Evolutionary conservation across 2,329 filamentous ascomycete species (phyloP), one percentile per base, ranked within the genome.

Genomic region (Colletotrichum sojae): DNA sequence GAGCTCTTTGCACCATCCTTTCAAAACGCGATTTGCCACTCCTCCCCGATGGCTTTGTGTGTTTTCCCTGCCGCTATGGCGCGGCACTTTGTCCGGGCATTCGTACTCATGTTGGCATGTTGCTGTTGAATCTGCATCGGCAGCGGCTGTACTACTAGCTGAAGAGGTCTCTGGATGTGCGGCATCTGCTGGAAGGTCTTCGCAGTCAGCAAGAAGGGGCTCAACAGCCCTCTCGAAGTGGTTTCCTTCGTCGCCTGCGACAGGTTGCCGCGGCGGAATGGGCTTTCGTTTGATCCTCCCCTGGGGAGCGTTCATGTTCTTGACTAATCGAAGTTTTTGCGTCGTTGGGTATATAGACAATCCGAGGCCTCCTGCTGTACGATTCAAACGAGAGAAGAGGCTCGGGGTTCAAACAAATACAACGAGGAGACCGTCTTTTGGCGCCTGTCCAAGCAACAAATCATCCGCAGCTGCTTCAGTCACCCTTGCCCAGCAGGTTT

Each of bases 1-100:
- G 5, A 51, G 5, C 45, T 59, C 56, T n/a, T 49, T 45, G 45
- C 56, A 51, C 56, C 56, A 59, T 1, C 45, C 56, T 20, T 18
- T 22, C 40, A 13, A 16, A 16, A 43, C 6, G 5, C 40, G 40
- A 13, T 13, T 43, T 12, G 40, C 40, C 4, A 16, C 12, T 6
- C 40, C 13, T 43, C 16, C 3, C 40, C 40, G 6, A 2, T 6
- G 40, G 5, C 40, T 43, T 43, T 13, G 40, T 43, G 1, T 43
- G 40, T 6, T 43, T 31, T 31, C 27, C 8, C 27, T 31, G 27
- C 27, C 6, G 27, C 27, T 10, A 31, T 8, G 9, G 6, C 8
- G 5, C 27, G 27, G 27, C 6, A 9, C 27, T 10, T 31, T 31
- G 27, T 31, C 27, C 27, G 40, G 16, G 12, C 5, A 43, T 16